A percentile compares a stretch with the other conserved stretches of the same genome.
Conservation (phyloP, 2,329 filamentous ascomycete species). For the Fusarium sp. region DNA sequence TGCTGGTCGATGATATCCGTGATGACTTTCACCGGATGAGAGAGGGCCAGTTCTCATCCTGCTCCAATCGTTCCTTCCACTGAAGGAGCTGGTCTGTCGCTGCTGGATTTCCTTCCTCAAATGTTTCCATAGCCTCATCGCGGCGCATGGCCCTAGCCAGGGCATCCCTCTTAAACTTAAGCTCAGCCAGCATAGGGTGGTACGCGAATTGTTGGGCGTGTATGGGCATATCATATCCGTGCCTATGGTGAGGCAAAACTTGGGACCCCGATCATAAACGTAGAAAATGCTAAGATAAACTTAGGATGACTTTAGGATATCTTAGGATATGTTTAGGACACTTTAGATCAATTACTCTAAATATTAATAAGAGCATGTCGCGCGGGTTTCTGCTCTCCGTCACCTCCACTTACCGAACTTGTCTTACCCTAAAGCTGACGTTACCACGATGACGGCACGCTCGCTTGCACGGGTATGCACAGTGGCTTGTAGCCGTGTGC, state of each 20-base stretch:
- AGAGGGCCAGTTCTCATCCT: neutral
- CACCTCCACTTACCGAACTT: neutral
- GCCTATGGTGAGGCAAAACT: neutral
- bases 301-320: neutral
- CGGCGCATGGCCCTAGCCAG: neutral
- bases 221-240: neutral
- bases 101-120: neutral
- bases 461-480: slow-evolving; percentile 8
- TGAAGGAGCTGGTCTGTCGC: neutral
- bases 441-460: neutral
- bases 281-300: neutral
- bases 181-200: neutral
- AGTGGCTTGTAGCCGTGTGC: neutral
- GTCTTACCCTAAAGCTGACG: neutral
- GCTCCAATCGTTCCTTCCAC: neutral
- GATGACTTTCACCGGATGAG: neutral
- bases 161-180: neutral
- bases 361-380: no score
- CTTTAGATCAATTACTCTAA: neutral
- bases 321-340: fast-evolving
- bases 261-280: neutral
- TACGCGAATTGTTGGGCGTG: no score
- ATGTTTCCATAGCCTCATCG: neutral
- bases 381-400: neutral
- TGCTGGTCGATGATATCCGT: neutral